These are phyloP conservation scores for Cryptococcus hybrid DNA, from an alignment of 1,284 basidiomycete genomes.

Conservation along the genomic window DNA sequence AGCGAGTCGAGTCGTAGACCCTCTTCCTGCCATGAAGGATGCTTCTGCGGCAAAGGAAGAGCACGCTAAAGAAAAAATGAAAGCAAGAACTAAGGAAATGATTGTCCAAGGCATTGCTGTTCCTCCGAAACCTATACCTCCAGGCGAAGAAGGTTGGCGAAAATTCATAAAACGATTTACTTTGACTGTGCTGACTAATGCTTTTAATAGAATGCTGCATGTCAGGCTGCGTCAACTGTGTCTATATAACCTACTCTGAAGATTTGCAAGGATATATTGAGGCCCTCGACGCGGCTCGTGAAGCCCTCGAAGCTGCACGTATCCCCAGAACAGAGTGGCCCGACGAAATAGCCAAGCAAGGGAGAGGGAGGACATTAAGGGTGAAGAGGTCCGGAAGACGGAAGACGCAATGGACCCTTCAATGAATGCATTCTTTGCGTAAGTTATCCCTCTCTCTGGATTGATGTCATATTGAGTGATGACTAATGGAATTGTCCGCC, in stretches of 20 bases:
- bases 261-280: constrained; percentile 65
- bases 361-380: constrained; percentile 10
- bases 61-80: background rate
- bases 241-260: constrained; percentile 82
- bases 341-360: constrained; percentile 24
- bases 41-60: background rate
- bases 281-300: constrained; percentile 57
- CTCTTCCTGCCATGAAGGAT: constrained; percentile 19
- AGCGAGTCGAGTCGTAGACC: constrained; percentile 6
- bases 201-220: constrained; percentile 75
- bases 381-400: constrained; percentile 12
- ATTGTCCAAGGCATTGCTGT: constrained; percentile 33
- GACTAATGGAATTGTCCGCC: background rate
- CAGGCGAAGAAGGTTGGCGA: constrained; percentile 41
- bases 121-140: constrained; percentile 37
- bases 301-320: constrained; percentile 54
- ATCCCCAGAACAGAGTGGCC: constrained; percentile 70
- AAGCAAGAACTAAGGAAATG: constrained; percentile 16
- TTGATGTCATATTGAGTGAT: background rate
- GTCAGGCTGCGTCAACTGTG: constrained; percentile 85
- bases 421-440: constrained; percentile 40
- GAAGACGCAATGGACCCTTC: constrained; percentile 24
- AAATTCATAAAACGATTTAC: no score
- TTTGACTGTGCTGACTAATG: background rate
- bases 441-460: constrained; percentile 4